Base-by-base conservation (phyloP, 2,329 filamentous ascomycete genomes). In the Pyrenochaeta sp. region DNA sequence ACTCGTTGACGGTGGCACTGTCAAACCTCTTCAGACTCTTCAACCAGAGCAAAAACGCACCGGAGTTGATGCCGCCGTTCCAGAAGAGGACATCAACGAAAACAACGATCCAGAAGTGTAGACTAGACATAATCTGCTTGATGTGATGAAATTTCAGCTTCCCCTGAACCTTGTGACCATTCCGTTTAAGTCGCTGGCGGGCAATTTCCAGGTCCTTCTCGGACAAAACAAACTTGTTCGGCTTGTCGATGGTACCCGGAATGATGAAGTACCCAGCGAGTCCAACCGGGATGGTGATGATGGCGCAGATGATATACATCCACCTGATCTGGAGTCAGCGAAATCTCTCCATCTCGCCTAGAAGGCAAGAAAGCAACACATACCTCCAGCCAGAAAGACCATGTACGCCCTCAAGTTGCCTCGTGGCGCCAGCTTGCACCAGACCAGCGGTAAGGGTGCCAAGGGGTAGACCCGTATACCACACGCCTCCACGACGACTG, bases 201-300 rank as follows among this genome's bases (percentile, higher is more conserved):
- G 36, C 36, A 24, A 83, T 63, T 1, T 76, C 73, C 5, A 86
- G 69, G 43, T 86, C 84, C 0, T 76, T 61, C 0, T 81, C 71
- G 0, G 62, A 80, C 3, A 86, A 66, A 9, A 85, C 67, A 2
- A 79, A 65, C 22, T 67, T 74, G 61, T 84, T 85, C 0, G 83
- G 82, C 49, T 80, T 54, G 39, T 82, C 78, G 24, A 72, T 79
- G 0, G 80, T 83, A 1, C 83, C 83, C 0, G 83, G 83, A 7
- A 84, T 75, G 5, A 85, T 63, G 37, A 85, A 78, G 52, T 79
- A 81, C 0, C 84, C 83, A 0, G 81, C 54, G 2, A 85, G 73
- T 0, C 80, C 82, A 8, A 85, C 72, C 0, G 83, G 82, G 9
- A 86, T 80, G 1, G 84, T 86, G 58, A 86, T 83, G 2, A 85